Base-by-base conservation (phyloP, 225 moss, liverwort and hornwort genomes). In the Physcomitrium patens region DNA sequence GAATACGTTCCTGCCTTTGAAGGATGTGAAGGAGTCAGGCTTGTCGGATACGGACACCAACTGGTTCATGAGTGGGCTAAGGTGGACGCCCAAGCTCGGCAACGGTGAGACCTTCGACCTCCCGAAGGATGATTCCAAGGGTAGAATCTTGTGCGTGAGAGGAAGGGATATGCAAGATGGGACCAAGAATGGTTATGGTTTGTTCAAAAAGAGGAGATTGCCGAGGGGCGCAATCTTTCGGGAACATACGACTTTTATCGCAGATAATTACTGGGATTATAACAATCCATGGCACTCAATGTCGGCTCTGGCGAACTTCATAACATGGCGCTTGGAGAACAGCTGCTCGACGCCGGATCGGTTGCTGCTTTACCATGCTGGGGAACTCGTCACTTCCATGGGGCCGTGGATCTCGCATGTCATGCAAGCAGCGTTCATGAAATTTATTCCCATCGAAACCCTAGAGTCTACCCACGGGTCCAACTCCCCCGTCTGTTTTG, bases 1-100 rank as follows among this genome's bases (percentile, higher is more conserved):
- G n/a, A 42, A 72, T 59, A 59, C 65, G 3, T 94, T 96, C 70
- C 59, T 92, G 41, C 89, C 86, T 22, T 42, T 96, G 54, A 89
- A 84, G 81, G 92, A 92, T 77, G 77, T 56, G 22, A 60, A 75
- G 41, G 76, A 82, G 49, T 12, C 72, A 20, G 91, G 85, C 12
- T 11, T 87, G 67, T 72, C 85, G 3, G 56, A 83, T 52, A 73
- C 53, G 10, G 78, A 84, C 64, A 73, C 75, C 69, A 88, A 79
- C 65, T 96, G 94, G 96, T 96, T 96, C 74, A 94, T 96, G 96
- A 94, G 96, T 64, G 64, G 84, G 72, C 27, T 96, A 10, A 81
- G 41, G 0, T 43, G 66, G 15, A 16, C 70, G 8, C 5, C 50
- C 15, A 42, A 10, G 1, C 15, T 18, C 3, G 91, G 81, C 10